A percentile compares a stretch with the other conserved stretches of the same genome.
These are phyloP conservation scores for Fusarium sp. DNA, from an alignment of 2,329 filamentous ascomycete genomes.

Conservation along the genomic window DNA sequence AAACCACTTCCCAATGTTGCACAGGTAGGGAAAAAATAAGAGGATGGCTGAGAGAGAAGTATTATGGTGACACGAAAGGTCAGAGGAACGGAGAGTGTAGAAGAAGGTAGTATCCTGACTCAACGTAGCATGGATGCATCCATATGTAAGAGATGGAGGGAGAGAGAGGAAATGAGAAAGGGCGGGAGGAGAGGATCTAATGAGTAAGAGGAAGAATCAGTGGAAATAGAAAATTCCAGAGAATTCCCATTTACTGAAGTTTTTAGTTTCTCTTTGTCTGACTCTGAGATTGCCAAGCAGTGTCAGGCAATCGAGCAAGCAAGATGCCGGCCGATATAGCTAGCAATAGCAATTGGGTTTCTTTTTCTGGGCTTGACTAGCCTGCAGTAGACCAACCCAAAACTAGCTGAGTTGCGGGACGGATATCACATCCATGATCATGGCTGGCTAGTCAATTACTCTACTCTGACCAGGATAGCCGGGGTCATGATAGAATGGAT, in stretches of 20 bases:
- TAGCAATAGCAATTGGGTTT: neutral
- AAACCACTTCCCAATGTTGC: neutral
- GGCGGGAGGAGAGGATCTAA: conserved; percentile 7
- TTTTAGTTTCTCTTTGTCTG: conserved; percentile 6
- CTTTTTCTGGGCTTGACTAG: conserved; percentile 13
- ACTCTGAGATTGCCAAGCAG: conserved; percentile 21
- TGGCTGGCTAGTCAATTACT: conserved; percentile 5
- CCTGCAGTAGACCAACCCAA: conserved; percentile 18
- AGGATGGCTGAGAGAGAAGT: neutral
- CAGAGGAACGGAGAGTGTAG: conserved; percentile 17
- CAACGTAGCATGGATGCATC: conserved; percentile 24
- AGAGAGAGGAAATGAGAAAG: conserved; percentile 11
- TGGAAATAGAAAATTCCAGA: conserved; percentile 38
- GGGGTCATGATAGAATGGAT: conserved; percentile 29
- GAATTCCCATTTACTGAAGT: conserved; percentile 12
- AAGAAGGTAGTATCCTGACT: conserved; percentile 10
- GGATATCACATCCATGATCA: conserved; percentile 23
- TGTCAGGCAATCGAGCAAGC: conserved; percentile 30
- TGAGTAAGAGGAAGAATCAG: conserved; percentile 16
- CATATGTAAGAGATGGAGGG: conserved; percentile 30
- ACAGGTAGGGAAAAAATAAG: neutral
- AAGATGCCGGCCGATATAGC: conserved; percentile 23
- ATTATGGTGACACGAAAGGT: conserved; percentile 13
- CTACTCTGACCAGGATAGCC: neutral
- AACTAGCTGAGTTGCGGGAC: conserved; percentile 37